Conservation (phyloP, 805 yeast genomes). For the Zygosaccharomyces bailii region DNA sequence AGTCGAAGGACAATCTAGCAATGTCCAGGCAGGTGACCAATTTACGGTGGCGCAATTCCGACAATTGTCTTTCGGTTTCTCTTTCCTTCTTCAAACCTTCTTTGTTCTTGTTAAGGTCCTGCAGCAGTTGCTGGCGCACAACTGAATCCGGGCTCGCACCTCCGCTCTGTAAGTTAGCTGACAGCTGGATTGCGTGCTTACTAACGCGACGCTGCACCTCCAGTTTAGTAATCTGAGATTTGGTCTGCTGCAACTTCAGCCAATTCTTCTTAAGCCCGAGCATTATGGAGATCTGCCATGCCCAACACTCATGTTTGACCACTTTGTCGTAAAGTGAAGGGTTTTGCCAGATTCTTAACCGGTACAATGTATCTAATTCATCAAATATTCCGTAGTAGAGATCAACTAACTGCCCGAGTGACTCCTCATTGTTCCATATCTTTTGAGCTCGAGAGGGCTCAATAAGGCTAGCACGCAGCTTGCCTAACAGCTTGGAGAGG, state of each 20-base stretch:
- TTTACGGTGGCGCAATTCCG: slow-evolving; percentile 37
- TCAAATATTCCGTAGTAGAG: slow-evolving; percentile 65
- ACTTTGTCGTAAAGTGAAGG: slow-evolving; percentile 36
- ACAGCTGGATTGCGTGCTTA: slow-evolving; percentile 23
- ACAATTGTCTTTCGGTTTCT: slow-evolving; percentile 30
- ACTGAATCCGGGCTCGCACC: slow-evolving; percentile 40
- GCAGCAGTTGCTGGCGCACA: slow-evolving; percentile 31
- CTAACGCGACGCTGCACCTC: slow-evolving; percentile 61
- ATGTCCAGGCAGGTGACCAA: slow-evolving; percentile 40
- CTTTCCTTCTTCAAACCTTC: slow-evolving; percentile 12
- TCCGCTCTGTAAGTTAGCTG: slow-evolving; percentile 34
- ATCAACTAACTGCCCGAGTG: slow-evolving; percentile 50
- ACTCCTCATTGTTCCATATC: slow-evolving; percentile 42
- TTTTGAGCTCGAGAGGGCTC: slow-evolving; percentile 22
- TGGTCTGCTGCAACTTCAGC: slow-evolving; percentile 41
- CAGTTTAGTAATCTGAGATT: slow-evolving; percentile 49
- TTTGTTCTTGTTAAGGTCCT: slow-evolving; percentile 25
- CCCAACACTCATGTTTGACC: slow-evolving; percentile 55
- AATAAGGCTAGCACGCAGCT: slow-evolving; percentile 29
- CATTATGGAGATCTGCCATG: slow-evolving; percentile 68
- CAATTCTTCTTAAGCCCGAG: slow-evolving; percentile 53
- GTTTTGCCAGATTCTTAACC: slow-evolving; percentile 38
- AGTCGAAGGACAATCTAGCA: slow-evolving; percentile 44
- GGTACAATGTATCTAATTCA: slow-evolving; percentile 56
- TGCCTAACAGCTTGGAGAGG: slow-evolving; percentile 38